Evolutionary conservation across 306 rosid genomes (phyloP), one percentile per base, ranked within the genome.

Genomic region (Sechiopsis laciniata): DNA sequence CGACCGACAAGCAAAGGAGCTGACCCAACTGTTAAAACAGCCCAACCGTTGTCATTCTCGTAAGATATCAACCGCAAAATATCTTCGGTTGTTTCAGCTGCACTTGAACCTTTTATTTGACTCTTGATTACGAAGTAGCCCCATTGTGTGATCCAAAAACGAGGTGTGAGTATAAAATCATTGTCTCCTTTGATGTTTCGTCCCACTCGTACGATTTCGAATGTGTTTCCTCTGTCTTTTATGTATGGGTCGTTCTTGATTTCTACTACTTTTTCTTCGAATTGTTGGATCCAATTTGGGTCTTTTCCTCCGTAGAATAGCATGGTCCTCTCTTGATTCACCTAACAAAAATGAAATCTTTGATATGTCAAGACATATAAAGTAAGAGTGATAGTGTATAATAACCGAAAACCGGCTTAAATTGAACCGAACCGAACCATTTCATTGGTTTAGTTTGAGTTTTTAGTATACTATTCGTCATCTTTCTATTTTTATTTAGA

Each of bases 281-380:
- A 64, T 64, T n/a, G 29, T 40, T 64, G 71, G 26, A 64, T 64
- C 71, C 71, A 64, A 10, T n/a, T 37, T 0, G 52, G 52, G 6
- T 64, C 71, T 40, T 64, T 64, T 40, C 71, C 71, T 37, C 71
- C 71, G 14, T 64, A 64, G 19, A 64, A 64, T 17, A 64, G 5
- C 52, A 64, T 64, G 71, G 7, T 40, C 24, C 26, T 64, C 8
- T 40, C 52, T 64, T 40, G 71, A 37, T 64, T 37, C 4, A 64
- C 52, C 71, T 64, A 37, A n/a, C 22, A 2, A 63, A 35, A 3
- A 8, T 2, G 14, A 63, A 63, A 16, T 53, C 16, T 15, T 57
- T 21, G 7, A 21, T 10, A 20, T 10, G 6, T 57, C 35, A 20
- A 57, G 16, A 56, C 14, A 56, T 54, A 10, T 6, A 37, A 56